Percentiles rank a stretch among this genome's conserved stretches.
phyloP scores from a whole-genome alignment of 352 stramenopile genomes.

The Aphanomyces invadans region DNA sequence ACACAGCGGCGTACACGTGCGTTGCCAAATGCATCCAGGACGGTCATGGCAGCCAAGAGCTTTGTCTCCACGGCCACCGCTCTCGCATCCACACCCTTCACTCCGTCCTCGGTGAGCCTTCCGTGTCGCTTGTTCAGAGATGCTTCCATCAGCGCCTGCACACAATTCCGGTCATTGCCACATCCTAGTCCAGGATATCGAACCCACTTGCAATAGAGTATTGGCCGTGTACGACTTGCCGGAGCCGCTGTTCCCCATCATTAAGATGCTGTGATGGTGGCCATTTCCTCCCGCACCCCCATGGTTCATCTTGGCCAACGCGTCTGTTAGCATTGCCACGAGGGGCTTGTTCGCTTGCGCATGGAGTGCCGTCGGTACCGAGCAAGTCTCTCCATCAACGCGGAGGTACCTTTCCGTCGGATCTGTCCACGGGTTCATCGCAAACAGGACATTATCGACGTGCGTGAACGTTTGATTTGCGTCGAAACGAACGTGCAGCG shows the following conservation, averaged over 20 bases:
- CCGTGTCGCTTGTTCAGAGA: background rate
- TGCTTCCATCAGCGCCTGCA: background rate
- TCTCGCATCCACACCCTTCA: background rate
- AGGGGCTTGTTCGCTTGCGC: background rate
- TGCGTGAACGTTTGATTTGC: background rate
- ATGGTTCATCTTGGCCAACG: background rate
- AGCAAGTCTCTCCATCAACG: background rate
- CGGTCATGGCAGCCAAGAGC: background rate
- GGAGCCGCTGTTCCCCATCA: slow-evolving; percentile 6
- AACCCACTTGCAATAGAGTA: background rate
- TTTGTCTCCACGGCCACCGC: background rate
- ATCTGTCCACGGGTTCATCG: background rate
- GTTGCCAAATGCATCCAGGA: slow-evolving; percentile 12
- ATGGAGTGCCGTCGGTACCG: background rate
- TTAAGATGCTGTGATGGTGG: slow-evolving; percentile 2
- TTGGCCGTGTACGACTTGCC: slow-evolving; percentile 1
- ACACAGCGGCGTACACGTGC: slow-evolving; percentile 7
- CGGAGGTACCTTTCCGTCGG: background rate
- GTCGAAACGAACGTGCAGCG: background rate
- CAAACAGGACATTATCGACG: background rate
- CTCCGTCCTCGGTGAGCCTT: background rate
- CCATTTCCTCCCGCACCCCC: background rate
- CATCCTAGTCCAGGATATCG: background rate
- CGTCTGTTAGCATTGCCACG: background rate
- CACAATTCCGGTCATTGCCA: background rate